Base-by-base conservation (phyloP, 2,329 filamentous ascomycete genomes). In the Aspergillus vadensis region DNA sequence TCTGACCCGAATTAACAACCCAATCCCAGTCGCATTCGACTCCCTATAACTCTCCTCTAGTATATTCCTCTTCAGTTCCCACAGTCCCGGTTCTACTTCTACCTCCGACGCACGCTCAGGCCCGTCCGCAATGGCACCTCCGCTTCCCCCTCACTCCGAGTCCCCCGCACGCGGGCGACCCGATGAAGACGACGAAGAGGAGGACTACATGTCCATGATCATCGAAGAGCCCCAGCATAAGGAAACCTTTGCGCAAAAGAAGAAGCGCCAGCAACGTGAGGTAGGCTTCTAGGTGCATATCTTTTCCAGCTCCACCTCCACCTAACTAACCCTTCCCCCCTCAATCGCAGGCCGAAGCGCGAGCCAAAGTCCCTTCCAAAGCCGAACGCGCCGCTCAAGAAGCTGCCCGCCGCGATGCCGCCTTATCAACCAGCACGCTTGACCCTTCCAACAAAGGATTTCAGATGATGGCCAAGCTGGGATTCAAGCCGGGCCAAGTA, bases 131-230 rank as follows among this genome's bases (percentile, higher is more conserved):
- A 63, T 64, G 58, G 15, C 55, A 17, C 50, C 57, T 58, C 44
- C 51, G 15, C 50, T 55, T 58, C 44, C 51, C 48, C 41, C 32
- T 53, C 51, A 55, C 57, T 38, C 44, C 43, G 19, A 38, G 39
- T 52, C 62, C 53, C 60, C 60, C 60, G 56, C 64, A 60, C 57
- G 25, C 21, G 48, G 17, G 49, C 51, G 32, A 43, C 17, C 55
- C 51, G 56, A 68, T 64, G 63, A 58, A 43, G 38, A 51, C n/a
- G 82, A 83, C 2, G 90, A 91, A 6, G 91, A 92, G 64, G 92
- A 97, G 65, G 95, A 99, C 77, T 98, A 99, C 82, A 96, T 99
- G 90, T 92, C 89, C 69, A 98, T 99, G 94, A 83, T 88, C 14
- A 93, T 99, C 73, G 83, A 86, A 17, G 91, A 96, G 58, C 83